phyloP scores from a whole-genome alignment of 352 stramenopile species.

The Globisporangium barbulae region DNA sequence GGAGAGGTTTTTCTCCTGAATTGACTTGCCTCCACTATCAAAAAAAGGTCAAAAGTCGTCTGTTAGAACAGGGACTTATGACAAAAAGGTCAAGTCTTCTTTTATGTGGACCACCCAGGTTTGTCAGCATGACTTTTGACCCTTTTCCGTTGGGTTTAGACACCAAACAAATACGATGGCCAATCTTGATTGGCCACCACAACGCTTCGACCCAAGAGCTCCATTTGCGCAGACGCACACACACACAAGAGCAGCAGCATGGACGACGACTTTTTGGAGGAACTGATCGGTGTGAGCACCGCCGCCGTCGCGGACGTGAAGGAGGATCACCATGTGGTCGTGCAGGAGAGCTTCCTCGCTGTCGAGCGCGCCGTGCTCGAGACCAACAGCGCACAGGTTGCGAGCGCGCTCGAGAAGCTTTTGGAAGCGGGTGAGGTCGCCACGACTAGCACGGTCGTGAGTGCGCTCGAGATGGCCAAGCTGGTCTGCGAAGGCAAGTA shows the following conservation, averaged over 20 bases:
- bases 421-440: not conserved
- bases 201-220: constrained; percentile 15
- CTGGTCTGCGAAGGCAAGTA: constrained; percentile 62
- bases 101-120: too few species aligned
- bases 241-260: constrained; percentile 23
- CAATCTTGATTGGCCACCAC: constrained; percentile 13
- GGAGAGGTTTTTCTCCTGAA: too few species aligned
- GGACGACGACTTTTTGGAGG: constrained; percentile 56
- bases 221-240: not conserved
- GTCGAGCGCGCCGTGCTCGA: constrained; percentile 61
- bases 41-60: too few species aligned
- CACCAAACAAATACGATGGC: too few species aligned
- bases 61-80: too few species aligned
- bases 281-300: constrained; percentile 55
- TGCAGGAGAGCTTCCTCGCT: constrained; percentile 33
- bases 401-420: constrained; percentile 19
- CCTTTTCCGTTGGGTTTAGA: too few species aligned
- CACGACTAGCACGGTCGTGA: constrained; percentile 9
- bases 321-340: constrained; percentile 33
- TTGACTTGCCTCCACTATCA: too few species aligned
- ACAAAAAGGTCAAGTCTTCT: too few species aligned
- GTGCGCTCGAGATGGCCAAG: constrained; percentile 45
- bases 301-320: constrained; percentile 33
- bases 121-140: too few species aligned
- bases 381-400: constrained; percentile 33